Evolutionary conservation across 257 asterid genomes (phyloP).

Genomic region (Lavandula angustifolia): DNA sequence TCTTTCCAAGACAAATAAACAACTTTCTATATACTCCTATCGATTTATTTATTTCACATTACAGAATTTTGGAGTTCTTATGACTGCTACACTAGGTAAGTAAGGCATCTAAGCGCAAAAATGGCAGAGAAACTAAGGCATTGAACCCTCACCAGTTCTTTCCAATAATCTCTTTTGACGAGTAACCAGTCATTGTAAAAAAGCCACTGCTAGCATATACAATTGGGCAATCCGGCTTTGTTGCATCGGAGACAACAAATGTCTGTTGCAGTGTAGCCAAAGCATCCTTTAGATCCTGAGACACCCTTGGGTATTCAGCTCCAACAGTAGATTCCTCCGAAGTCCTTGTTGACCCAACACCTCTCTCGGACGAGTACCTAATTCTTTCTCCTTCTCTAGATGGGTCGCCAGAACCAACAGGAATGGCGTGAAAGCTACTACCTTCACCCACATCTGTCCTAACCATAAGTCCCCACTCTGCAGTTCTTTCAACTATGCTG

Average conservation of each 20-base stretch:
- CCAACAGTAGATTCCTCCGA: constrained; percentile 54
- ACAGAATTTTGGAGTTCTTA: too few species aligned
- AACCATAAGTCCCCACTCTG: constrained; percentile 83
- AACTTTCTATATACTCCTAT: too few species aligned
- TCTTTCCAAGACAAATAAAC: constrained; percentile 33
- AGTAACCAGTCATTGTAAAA: constrained; percentile 87
- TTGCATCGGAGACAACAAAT: constrained; percentile 96
- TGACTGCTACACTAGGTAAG: too few species aligned
- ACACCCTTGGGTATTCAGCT: constrained; percentile 62
- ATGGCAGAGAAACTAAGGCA: constrained; percentile 4
- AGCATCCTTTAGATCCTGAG: constrained; percentile 95
- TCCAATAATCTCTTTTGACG: constrained; percentile 81
- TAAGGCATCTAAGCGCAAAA: neutral
- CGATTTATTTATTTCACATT: too few species aligned
- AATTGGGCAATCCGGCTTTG: constrained; percentile 91
- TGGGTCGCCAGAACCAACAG: constrained; percentile 32
- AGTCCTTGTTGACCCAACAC: constrained; percentile 46
- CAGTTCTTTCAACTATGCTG: constrained; percentile 62
- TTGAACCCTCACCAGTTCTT: constrained; percentile 69
- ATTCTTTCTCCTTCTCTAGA: constrained; percentile 52
- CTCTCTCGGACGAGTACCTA: constrained; percentile 51
- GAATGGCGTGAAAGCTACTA: constrained; percentile 58
- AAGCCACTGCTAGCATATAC: constrained; percentile 95
- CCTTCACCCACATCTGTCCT: constrained; percentile 64
- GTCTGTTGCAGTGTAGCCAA: constrained; percentile 90